These are phyloP conservation scores for Mesostigma viride DNA, from an alignment of 139 green algal genomes.

Conservation along the genomic window DNA sequence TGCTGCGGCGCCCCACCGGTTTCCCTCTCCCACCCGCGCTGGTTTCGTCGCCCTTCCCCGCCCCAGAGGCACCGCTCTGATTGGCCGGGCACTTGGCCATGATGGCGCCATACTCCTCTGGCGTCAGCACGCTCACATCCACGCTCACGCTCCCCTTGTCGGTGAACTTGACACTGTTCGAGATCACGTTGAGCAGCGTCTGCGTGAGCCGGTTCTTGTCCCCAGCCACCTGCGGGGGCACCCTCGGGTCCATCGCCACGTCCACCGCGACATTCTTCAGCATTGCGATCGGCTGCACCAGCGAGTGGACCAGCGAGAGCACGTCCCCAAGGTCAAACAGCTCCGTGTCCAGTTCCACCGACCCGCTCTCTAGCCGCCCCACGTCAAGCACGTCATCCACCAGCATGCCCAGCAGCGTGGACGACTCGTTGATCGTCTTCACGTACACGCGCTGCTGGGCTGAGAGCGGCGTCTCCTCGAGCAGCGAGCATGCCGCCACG, in stretches of 20 bases:
- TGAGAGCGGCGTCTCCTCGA: constrained; percentile 31
- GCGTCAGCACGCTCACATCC: constrained; percentile 21
- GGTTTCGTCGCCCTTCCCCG: neutral
- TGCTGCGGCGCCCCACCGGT: neutral
- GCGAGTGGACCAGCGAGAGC: constrained; percentile 8
- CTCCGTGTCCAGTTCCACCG: constrained; percentile 19
- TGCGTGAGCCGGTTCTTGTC: constrained; percentile 31
- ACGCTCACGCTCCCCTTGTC: constrained; percentile 23
- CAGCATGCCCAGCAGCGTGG: constrained; percentile 33
- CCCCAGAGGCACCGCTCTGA: neutral
- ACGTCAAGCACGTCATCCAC: constrained; percentile 38
- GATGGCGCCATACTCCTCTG: neutral
- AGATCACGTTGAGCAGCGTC: constrained; percentile 30
- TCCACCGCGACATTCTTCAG: constrained; percentile 27
- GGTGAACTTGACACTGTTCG: constrained; percentile 38
- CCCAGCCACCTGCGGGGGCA: constrained; percentile 20
- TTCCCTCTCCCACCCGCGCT: too few relatives aligned
- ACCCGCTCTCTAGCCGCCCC: constrained; percentile 27
- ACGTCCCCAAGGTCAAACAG: constrained; percentile 24
- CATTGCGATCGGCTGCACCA: constrained; percentile 30
- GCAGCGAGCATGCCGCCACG: constrained; percentile 32
- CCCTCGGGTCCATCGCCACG: constrained; percentile 12
- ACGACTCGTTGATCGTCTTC: constrained; percentile 30
- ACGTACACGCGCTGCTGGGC: constrained; percentile 30
- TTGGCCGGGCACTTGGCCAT: neutral